A percentile compares a stretch with the other conserved stretches of the same genome.
Conservation (phyloP, 768 basidiomycete species). For the Calvatia gigantea region DNA sequence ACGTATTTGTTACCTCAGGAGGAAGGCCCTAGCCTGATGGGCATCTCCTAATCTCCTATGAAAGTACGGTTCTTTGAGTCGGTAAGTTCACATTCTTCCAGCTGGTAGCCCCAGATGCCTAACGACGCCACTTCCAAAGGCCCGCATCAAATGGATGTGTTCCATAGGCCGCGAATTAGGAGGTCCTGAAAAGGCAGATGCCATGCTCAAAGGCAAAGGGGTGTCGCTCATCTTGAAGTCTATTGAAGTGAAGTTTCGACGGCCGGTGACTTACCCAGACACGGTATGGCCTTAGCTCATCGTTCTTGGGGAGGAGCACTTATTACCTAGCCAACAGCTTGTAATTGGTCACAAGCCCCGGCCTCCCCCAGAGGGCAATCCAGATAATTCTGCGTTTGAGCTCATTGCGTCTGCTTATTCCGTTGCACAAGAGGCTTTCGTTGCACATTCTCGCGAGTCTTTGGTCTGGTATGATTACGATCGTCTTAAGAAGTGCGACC, state of each 20-base stretch:
- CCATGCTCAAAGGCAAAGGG: conserved; percentile 61
- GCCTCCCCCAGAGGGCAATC: conserved; percentile 24
- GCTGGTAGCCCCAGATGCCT: not conserved
- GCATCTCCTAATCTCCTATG: not conserved
- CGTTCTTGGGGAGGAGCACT: conserved; percentile 25
- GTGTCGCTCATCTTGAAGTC: conserved; percentile 75
- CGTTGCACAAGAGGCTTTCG: conserved; percentile 55
- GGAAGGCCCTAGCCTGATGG: not conserved
- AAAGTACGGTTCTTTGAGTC: conserved; percentile 71
- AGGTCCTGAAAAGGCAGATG: conserved; percentile 48
- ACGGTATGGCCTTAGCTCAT: conserved; percentile 44
- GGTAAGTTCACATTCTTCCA: conserved; percentile 29
- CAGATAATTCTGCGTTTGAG: conserved; percentile 41
- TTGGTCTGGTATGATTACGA: conserved; percentile 83
- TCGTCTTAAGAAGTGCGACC: conserved; percentile 56
- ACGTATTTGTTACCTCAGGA: conserved; percentile 16
- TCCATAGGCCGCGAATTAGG: conserved; percentile 57
- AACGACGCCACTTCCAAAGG: conserved; percentile 38
- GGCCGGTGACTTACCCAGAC: conserved; percentile 75
- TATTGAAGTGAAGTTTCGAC: conserved; percentile 60
- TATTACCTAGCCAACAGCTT: conserved; percentile 37
- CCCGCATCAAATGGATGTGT: conserved; percentile 67
- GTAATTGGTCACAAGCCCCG: conserved; percentile 61
- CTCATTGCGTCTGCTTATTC: conserved; percentile 60
- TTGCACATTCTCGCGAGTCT: conserved; percentile 60